Conservation (phyloP, 441 rosid species). For the Populus hybrid region DNA sequence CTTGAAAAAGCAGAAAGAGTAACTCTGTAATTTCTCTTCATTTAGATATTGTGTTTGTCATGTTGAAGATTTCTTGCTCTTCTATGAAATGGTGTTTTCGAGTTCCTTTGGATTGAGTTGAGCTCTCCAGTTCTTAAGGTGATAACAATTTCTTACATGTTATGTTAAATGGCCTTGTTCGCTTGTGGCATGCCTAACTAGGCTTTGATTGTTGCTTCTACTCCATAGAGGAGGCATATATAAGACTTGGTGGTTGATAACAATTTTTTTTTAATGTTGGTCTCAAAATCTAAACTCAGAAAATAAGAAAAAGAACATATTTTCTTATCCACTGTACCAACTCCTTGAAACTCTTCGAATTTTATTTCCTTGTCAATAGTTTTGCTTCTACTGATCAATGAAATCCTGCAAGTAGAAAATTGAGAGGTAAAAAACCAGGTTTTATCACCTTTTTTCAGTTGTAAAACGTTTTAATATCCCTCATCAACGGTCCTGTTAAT, state of each 20-base stretch:
- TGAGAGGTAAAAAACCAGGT: too few species aligned
- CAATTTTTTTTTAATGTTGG: too few species aligned
- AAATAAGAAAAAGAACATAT: too few species aligned
- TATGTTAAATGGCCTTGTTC: not conserved
- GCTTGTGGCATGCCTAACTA: not conserved
- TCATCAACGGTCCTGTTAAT: too few species aligned
- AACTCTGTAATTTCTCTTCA: not conserved
- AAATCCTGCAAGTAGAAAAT: too few species aligned
- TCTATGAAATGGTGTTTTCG: not conserved
- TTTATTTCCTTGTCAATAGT: not conserved
- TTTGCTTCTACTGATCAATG: not conserved
- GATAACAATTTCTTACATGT: not conserved
- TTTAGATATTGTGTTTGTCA: not conserved
- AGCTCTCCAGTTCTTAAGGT: not conserved
- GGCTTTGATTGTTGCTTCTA: not conserved
- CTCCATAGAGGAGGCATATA: too few species aligned
- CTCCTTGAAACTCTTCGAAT: too few species aligned
- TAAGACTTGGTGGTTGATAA: too few species aligned
- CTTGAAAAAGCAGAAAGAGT: constrained; percentile 57
- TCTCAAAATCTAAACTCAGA: too few species aligned
- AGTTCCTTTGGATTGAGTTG: not conserved
- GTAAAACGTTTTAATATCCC: too few species aligned
- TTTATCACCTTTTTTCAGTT: too few species aligned
- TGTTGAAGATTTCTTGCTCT: not conserved
- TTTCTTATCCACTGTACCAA: too few species aligned